Percentiles rank a stretch among this genome's conserved stretches.
These are phyloP conservation scores for Circinella umbellata DNA, from an alignment of 371 early-diverging fungal genomes.

Conservation along the genomic window DNA sequence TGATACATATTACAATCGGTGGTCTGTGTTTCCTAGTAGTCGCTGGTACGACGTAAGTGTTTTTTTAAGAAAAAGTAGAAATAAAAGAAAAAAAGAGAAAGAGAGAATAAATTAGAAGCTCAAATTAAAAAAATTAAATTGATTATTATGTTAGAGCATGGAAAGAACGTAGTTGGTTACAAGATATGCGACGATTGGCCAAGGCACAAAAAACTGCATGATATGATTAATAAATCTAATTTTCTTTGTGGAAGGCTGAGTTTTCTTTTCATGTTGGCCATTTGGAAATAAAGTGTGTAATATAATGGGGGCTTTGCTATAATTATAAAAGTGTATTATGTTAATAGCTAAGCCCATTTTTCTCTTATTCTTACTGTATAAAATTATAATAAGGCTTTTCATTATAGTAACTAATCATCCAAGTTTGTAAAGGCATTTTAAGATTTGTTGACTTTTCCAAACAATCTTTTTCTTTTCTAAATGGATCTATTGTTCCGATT, in stretches of 20 bases:
- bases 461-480: constrained; percentile 1
- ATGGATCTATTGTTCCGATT: neutral
- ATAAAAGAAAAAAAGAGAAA: neutral
- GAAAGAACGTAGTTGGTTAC: constrained; percentile 35
- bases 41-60: constrained; percentile 22
- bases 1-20: constrained; percentile 64
- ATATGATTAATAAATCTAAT: neutral
- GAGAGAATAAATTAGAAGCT: neutral
- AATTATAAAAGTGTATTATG: too few species aligned
- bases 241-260: constrained; percentile 8
- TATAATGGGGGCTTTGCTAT: too few species aligned
- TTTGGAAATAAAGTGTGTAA: too few species aligned
- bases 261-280: neutral
- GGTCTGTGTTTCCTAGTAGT: constrained; percentile 38
- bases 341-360: neutral
- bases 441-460: constrained; percentile 6
- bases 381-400: too few species aligned
- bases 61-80: neutral
- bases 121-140: neutral
- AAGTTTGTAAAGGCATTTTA: too few species aligned
- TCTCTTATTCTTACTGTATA: neutral
- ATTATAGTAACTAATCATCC: too few species aligned
- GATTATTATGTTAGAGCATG: constrained; percentile 21
- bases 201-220: constrained; percentile 19
- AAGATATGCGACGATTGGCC: constrained; percentile 23